Base-by-base conservation (phyloP, 352 stramenopile species). In the Halophytophthora polymorphica region DNA sequence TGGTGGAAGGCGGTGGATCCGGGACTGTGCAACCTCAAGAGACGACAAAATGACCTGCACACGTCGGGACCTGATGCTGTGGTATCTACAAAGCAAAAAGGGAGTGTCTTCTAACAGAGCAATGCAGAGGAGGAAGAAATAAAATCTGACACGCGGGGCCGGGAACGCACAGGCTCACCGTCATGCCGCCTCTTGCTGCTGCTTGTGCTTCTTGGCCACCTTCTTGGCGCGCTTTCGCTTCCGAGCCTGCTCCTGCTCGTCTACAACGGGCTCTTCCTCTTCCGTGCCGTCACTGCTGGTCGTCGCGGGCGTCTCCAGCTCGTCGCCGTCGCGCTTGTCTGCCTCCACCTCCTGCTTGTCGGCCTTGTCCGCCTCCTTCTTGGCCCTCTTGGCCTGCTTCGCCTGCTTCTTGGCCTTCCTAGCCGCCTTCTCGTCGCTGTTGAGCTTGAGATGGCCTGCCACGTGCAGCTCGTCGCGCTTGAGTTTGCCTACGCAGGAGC, bases 401-500 rank as follows among this genome's bases (percentile, higher is more conserved):
- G 55, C 58, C 36, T 57, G 18, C 39, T 72, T 71, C 37, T 64
- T 65, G 7, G 52, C 50, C 53, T 78, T 66, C 36, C 66, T 69
- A 6, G 36, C 39, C 6, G 56, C 31, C 14, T 61, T 51, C 3
- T 55, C 28, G 1, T 45, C 19, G 33, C 43, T 55, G 50, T 66
- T 64, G 15, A 25, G 56, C 31, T 42, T 40, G 13, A 69, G 46
- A 42, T 66, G 54, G 17, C 61, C 68, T 8, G 58, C 61, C 22
- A 85, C 28, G 21, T 83, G 76, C 56, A 90, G 38, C 52, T 73
- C 69, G 38, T 93, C 79, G 11, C 89, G 80, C 59, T 87, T 88
- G 23, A 95, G 57, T 52, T 97, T 97, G 34, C 86, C 89, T 3
- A 73, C 79, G 58, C 88, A 94, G 2, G 80, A 90, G 2, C 81